phyloP scores from a whole-genome alignment of 164 flowering plant genomes.

The Pachysandra terminalis region DNA sequence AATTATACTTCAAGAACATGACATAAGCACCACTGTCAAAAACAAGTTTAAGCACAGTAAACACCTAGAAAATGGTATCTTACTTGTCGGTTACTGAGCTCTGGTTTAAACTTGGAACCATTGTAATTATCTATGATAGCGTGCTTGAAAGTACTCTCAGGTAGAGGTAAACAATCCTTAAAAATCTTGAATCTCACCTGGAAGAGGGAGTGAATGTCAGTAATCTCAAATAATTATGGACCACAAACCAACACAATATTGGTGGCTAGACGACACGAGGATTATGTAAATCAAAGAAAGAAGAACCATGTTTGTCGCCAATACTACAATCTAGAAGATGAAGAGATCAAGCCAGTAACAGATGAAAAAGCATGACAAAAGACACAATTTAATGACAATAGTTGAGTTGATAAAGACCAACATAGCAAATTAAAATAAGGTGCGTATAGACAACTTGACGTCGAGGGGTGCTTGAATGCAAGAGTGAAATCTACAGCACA shows the following conservation, averaged over 20 bases:
- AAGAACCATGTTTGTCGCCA: not conserved
- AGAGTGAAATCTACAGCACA: no score
- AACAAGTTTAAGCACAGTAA: not conserved
- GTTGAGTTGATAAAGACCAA: no score
- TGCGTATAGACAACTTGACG: no score
- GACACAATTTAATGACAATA: no score
- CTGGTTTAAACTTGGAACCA: conserved; percentile 32
- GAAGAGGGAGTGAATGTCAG: not conserved
- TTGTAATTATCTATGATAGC: conserved; percentile 38
- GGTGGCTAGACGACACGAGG: not conserved
- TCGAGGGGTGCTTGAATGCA: no score
- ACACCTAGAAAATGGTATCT: not conserved
- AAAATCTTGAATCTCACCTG: conserved; percentile 45
- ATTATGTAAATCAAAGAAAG: not conserved
- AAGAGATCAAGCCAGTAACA: no score
- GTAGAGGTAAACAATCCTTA: conserved; percentile 46
- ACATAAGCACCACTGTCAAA: not conserved
- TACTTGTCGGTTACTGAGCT: conserved; percentile 33
- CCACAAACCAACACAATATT: not conserved
- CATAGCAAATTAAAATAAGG: no score
- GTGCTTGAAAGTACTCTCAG: conserved; percentile 37
- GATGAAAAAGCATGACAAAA: no score
- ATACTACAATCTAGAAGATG: no score
- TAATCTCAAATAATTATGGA: not conserved
- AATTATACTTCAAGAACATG: not conserved